Conservation (phyloP, 1,284 basidiomycete species). For the Kalmanozyma brasiliensis region DNA sequence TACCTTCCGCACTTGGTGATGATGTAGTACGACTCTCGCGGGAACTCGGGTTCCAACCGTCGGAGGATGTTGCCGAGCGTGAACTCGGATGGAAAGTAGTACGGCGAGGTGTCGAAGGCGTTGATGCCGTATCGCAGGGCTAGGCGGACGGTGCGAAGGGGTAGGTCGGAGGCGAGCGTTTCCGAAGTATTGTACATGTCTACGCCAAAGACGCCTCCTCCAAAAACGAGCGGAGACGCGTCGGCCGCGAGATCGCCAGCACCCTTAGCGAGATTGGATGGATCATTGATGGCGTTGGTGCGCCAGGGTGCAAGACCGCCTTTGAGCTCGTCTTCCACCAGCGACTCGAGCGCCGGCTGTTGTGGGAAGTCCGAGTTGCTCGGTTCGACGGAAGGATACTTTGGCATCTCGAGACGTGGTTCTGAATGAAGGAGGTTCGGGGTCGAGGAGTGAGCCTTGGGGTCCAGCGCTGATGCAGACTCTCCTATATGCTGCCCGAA, state of each 20-base stretch:
- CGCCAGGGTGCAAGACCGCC: constrained; percentile 48
- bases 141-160: constrained; percentile 72
- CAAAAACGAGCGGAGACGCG: constrained; percentile 60
- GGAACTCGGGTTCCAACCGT: constrained; percentile 54
- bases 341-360: constrained; percentile 31
- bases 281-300: constrained; percentile 13
- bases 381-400: constrained; percentile 47
- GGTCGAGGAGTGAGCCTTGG: too few species aligned
- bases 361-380: constrained; percentile 36
- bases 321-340: constrained; percentile 27
- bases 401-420: constrained; percentile 30
- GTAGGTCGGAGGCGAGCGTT: constrained; percentile 42
- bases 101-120: constrained; percentile 83
- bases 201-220: constrained; percentile 61
- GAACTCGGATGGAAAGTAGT: constrained; percentile 90
- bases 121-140: constrained; percentile 79
- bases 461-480: too few species aligned
- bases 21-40: constrained; percentile 69
- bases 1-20: constrained; percentile 92
- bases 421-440: neutral
- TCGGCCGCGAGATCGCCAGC: constrained; percentile 17
- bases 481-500: too few species aligned
- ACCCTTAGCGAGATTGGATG: constrained; percentile 14
- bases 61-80: constrained; percentile 76
- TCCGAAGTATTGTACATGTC: constrained; percentile 62